Conservation (phyloP, 768 basidiomycete species). For the Filobasidium floriforme region DNA sequence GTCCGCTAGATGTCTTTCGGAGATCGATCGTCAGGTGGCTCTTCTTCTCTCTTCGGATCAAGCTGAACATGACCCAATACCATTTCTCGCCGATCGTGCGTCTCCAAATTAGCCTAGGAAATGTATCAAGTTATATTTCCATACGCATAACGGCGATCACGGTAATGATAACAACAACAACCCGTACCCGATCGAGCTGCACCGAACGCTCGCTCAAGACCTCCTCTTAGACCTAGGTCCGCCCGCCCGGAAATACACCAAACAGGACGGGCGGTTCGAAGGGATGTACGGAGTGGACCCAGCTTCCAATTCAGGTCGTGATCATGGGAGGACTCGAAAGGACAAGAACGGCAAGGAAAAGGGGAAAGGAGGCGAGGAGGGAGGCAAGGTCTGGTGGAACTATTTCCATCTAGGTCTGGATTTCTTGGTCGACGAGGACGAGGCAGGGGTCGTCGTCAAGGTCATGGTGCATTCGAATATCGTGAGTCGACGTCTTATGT, state of each 20-base stretch:
- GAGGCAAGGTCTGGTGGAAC: slow-evolving; percentile 48
- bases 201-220: slow-evolving; percentile 75
- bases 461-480: slow-evolving; percentile 81
- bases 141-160: slow-evolving; percentile 31
- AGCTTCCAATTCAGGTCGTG: background rate
- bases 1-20: too few relatives aligned
- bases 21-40: too few relatives aligned
- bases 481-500: slow-evolving; percentile 49
- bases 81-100: slow-evolving; percentile 9
- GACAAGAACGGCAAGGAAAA: background rate
- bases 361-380: background rate
- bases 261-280: slow-evolving; percentile 59
- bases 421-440: slow-evolving; percentile 62
- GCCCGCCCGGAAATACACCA: slow-evolving; percentile 69
- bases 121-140: slow-evolving; percentile 31
- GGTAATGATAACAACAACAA: slow-evolving; percentile 30
- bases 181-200: slow-evolving; percentile 52
- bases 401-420: slow-evolving; percentile 89
- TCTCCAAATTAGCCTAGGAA: slow-evolving; percentile 25
- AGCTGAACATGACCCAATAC: background rate
- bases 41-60: background rate
- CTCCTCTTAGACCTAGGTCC: slow-evolving; percentile 69
- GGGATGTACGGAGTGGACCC: slow-evolving; percentile 25
- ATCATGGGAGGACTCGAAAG: background rate
- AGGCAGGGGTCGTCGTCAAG: slow-evolving; percentile 65